Evolutionary conservation across 177 flowering plant genomes (phyloP), one percentile per base, ranked within the genome.

Genomic region (Vitis hybrid): DNA sequence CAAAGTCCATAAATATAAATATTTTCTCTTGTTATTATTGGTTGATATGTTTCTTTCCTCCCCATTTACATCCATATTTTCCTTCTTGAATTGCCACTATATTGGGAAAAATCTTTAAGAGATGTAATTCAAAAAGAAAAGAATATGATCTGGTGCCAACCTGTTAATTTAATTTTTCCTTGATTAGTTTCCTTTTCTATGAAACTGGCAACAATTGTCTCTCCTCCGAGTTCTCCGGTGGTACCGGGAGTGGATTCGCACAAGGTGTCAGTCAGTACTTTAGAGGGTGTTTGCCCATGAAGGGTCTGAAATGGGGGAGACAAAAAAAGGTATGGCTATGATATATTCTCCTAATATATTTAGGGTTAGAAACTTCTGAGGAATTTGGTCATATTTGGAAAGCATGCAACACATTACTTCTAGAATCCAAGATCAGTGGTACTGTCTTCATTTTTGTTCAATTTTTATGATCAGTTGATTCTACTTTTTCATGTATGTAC

Each of bases 311-410:
- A 28, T 66, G 72, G 10, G 68, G 71, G 74, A 67, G 82, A 75
- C 78, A 77, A 69, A 80, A 77, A 69, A 80, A 77, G 73, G 84
- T 79, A 77, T 69, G 71, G 71, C 59, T 80, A 71, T 79, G 80
- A 49, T 56, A 58, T 71, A 59, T 64, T 75, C 68, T 61, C 75
- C 66, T 67, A 58, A 49, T 38, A 59, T 56, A 13, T 38, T 38
- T 38, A 38, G 47, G 51, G 62, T 59, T 68, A 50, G 72, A 75
- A 66, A 67, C 73, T 62, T 77, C 62, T 38, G 62, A 67, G 22
- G 57, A 73, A 20, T 69, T 14, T 50, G 14, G 58, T 60, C 61
- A 58, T 58, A 58, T 4, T 58, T 58, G 61, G 11, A 58, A 58
- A 58, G 61, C 61, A 58, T 58, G 61, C 61, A 18, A 18, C 18